Evolutionary conservation across 2,329 filamentous ascomycete species (phyloP).

Genomic region (Ophiostoma sp.): DNA sequence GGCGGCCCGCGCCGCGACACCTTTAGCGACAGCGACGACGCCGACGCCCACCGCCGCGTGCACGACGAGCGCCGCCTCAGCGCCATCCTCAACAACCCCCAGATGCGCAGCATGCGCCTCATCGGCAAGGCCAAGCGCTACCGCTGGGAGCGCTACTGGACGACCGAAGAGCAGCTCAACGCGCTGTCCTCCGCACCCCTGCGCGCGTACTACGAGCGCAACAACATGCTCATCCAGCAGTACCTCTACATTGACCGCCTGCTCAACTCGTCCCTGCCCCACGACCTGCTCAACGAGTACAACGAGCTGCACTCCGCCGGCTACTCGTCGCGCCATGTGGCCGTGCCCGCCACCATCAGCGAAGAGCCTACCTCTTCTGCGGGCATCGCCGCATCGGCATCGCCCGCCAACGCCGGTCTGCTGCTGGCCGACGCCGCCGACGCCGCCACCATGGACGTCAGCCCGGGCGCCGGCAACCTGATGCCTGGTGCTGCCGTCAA

Average conservation of each 20-base stretch:
- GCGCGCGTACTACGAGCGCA: constrained; percentile 82
- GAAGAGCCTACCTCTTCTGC: constrained; percentile 49
- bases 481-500: constrained; percentile 31
- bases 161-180: constrained; percentile 67
- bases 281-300: constrained; percentile 87
- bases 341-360: constrained; percentile 68
- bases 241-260: constrained; percentile 91
- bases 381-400: constrained; percentile 30
- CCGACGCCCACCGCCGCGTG: constrained; percentile 34
- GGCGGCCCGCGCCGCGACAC: constrained; percentile 27
- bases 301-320: constrained; percentile 52
- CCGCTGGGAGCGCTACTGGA: constrained; percentile 82
- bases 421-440: constrained; percentile 4
- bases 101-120: constrained; percentile 75
- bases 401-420: constrained; percentile 29
- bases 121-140: constrained; percentile 87
- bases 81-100: constrained; percentile 57
- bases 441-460: constrained; percentile 21
- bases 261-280: constrained; percentile 86
- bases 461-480: background rate
- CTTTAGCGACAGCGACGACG: constrained; percentile 38
- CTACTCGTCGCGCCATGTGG: constrained; percentile 45
- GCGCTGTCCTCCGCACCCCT: constrained; percentile 58
- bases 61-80: constrained; percentile 55
- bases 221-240: constrained; percentile 81